A percentile compares a stretch with the other conserved stretches of the same genome.
Evolutionary conservation across 139 green algal species (phyloP).

Genomic region (Micractinium conductrix): DNA sequence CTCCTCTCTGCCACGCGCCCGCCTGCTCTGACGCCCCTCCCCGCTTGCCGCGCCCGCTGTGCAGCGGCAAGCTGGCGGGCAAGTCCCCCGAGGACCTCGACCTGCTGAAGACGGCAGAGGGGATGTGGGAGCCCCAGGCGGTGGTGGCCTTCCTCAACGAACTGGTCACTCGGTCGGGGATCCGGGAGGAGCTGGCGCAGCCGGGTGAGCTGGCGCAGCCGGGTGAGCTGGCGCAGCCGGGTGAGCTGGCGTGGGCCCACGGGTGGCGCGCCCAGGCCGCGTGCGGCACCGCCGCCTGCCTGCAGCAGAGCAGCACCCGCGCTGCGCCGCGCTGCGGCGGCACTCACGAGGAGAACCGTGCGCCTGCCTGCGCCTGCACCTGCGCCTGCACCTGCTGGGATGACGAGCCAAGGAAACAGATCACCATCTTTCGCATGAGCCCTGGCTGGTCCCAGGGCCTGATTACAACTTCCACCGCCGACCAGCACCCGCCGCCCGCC

Average conservation of each 20-base stretch:
- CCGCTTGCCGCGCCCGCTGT: background rate
- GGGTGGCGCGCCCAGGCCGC: background rate
- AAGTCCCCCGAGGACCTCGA: constrained; percentile 80
- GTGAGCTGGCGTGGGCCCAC: background rate
- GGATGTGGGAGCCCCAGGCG: constrained; percentile 40
- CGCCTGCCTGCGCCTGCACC: background rate
- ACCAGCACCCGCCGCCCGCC: background rate
- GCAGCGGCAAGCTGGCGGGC: constrained; percentile 75
- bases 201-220: constrained; percentile 27
- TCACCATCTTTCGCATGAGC: constrained; percentile 45
- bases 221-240: constrained; percentile 20
- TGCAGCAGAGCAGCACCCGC: too few species aligned
- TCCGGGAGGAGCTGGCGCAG: constrained; percentile 41
- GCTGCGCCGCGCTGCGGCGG: too few species aligned
- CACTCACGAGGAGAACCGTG: background rate
- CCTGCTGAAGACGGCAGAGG: background rate
- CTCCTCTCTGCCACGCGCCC: background rate
- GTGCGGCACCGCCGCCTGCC: background rate
- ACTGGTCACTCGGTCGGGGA: constrained; percentile 37
- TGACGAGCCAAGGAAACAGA: constrained; percentile 35
- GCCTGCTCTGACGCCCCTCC: background rate
- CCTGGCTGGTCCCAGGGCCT: constrained; percentile 20
- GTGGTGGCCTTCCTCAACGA: constrained; percentile 42
- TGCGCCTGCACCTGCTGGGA: constrained; percentile 11
- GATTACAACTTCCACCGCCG: constrained; percentile 23